A percentile compares a stretch with the other conserved stretches of the same genome.
Evolutionary conservation across 2,329 filamentous ascomycete genomes (phyloP).

Genomic region (Leptographium wingfieldii): DNA sequence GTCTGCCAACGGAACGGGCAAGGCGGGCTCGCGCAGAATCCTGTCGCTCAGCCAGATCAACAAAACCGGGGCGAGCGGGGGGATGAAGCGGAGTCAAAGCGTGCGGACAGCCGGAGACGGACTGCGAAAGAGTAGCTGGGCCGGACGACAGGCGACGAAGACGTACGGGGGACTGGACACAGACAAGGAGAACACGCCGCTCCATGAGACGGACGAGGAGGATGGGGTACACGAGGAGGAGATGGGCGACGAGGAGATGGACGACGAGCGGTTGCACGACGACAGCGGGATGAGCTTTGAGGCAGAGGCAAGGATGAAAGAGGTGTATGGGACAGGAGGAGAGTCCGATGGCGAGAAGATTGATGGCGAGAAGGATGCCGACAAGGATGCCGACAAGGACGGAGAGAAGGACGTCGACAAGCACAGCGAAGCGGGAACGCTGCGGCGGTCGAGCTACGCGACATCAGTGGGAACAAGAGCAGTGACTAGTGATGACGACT

Average conservation of each 20-base stretch:
- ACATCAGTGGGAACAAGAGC: constrained; percentile 32
- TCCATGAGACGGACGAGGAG: constrained; percentile 54
- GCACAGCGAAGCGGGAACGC: constrained; percentile 38
- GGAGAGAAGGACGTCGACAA: constrained; percentile 7
- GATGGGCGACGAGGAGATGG: constrained; percentile 16
- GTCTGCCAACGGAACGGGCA: constrained; percentile 19
- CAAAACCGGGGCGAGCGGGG: constrained; percentile 52
- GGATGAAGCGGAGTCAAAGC: constrained; percentile 66
- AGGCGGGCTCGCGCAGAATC: constrained; percentile 60
- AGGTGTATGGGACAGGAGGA: not conserved
- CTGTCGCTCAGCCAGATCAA: constrained; percentile 84
- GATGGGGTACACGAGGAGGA: constrained; percentile 21
- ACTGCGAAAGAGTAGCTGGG: constrained; percentile 59
- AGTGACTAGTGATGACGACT: constrained; percentile 12
- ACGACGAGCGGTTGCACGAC: constrained; percentile 22
- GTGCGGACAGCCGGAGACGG: constrained; percentile 46
- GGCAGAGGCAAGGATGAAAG: not conserved
- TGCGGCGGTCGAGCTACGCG: constrained; percentile 29
- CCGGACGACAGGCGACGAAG: constrained; percentile 32
- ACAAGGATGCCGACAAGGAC: constrained; percentile 29
- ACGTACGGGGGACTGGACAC: constrained; percentile 41
- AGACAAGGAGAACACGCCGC: constrained; percentile 22
- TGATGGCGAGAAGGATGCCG: constrained; percentile 29
- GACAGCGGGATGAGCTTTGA: constrained; percentile 3
- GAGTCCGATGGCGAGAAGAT: not conserved